phyloP scores from a whole-genome alignment of 768 basidiomycete genomes.

The Auricularia sp. region DNA sequence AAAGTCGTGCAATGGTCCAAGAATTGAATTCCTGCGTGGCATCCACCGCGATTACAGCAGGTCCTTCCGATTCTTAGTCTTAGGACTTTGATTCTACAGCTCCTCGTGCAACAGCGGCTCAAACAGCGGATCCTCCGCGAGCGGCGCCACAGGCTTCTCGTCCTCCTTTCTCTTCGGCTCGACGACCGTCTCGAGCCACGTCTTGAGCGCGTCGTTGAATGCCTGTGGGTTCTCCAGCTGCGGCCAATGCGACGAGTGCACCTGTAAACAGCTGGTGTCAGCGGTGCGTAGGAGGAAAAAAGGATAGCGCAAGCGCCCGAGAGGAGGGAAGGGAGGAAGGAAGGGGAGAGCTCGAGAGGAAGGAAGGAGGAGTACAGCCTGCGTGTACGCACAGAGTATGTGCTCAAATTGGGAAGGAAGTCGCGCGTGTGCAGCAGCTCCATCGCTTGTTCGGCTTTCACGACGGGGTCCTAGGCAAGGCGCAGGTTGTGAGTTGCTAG shows the following conservation, averaged over 20 bases:
- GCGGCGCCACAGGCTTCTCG: neutral
- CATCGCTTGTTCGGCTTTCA: slow-evolving; percentile 27
- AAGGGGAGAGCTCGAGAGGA: no score
- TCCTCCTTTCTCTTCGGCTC: neutral
- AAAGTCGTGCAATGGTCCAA: no score
- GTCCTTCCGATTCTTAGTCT: no score
- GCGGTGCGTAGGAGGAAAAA: no score
- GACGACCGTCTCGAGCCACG: slow-evolving; percentile 35
- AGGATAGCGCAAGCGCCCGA: no score
- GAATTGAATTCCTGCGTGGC: no score
- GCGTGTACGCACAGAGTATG: neutral
- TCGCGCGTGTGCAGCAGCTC: slow-evolving; percentile 17
- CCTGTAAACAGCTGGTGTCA: slow-evolving; percentile 24
- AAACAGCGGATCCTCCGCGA: neutral
- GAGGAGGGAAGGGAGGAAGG: no score
- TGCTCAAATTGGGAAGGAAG: slow-evolving; percentile 26
- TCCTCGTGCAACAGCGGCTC: slow-evolving; percentile 1
- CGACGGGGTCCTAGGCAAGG: slow-evolving; percentile 29
- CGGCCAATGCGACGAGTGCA: slow-evolving; percentile 55
- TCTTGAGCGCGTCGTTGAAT: slow-evolving; percentile 41
- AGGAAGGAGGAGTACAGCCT: no score
- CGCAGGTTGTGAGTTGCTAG: no score
- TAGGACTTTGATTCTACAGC: neutral
- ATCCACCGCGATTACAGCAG: no score
- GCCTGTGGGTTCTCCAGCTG: slow-evolving; percentile 49